Conservation (phyloP, 2,329 filamentous ascomycete species). For the Fusarium mangiferae region DNA sequence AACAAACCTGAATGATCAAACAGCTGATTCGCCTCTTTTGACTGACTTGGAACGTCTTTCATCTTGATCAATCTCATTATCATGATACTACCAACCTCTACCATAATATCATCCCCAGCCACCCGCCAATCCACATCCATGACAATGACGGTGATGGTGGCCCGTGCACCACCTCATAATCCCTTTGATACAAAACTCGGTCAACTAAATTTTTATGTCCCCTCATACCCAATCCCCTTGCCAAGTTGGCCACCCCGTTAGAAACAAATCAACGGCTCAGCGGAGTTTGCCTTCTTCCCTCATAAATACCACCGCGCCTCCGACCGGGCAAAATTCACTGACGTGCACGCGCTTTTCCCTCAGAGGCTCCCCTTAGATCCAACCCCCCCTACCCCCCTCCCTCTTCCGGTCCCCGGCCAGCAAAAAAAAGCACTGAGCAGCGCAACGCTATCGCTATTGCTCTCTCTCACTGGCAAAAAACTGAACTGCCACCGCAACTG, state of each 20-base stretch:
- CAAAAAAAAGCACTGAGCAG: conserved; percentile 20
- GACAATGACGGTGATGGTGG: not conserved
- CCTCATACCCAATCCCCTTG: conserved; percentile 39
- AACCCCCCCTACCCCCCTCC: conserved; percentile 35
- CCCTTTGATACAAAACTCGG: conserved; percentile 40
- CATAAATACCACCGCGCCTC: conserved; percentile 60
- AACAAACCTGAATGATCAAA: not conserved
- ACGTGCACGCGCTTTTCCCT: conserved; percentile 59
- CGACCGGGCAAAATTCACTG: conserved; percentile 56
- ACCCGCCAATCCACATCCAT: conserved; percentile 17
- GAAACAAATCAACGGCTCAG: conserved; percentile 50
- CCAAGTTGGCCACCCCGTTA: conserved; percentile 52
- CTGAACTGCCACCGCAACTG: conserved; percentile 8
- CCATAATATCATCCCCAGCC: conserved; percentile 15
- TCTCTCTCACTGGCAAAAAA: not conserved
- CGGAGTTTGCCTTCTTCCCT: conserved; percentile 52
- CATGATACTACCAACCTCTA: conserved; percentile 16
- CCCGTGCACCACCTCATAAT: conserved; percentile 20
- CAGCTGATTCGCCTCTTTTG: not conserved
- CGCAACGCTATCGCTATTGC: not conserved
- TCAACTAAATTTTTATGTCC: conserved; percentile 51
- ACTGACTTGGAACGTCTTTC: not conserved
- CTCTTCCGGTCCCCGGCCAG: conserved; percentile 23
- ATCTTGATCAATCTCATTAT: not conserved
- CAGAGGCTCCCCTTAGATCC: conserved; percentile 50